These are phyloP conservation scores for Metarhizium guizhouense DNA, from an alignment of 2,329 filamentous ascomycete species.

Conservation along the genomic window DNA sequence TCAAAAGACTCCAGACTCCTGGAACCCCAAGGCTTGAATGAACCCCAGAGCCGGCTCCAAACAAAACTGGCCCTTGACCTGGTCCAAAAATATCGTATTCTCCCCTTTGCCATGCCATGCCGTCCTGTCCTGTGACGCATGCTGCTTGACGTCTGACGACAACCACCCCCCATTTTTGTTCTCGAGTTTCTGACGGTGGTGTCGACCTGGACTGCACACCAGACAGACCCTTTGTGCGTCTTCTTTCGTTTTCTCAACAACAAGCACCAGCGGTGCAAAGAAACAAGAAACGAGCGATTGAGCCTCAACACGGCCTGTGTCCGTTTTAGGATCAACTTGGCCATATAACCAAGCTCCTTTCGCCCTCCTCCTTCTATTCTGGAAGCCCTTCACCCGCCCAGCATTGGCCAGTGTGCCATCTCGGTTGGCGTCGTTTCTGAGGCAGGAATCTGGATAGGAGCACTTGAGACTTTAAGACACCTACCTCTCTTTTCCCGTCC, in stretches of 20 bases:
- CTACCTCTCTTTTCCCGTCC: neutral
- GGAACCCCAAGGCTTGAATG: too few species aligned
- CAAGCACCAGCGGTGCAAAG: neutral
- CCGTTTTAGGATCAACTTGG: neutral
- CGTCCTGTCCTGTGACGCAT: neutral
- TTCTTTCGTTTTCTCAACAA: neutral
- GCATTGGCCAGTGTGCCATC: neutral
- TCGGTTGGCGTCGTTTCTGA: neutral
- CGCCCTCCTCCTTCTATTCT: neutral
- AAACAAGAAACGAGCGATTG: neutral
- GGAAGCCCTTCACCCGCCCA: neutral
- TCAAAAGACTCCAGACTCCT: too few species aligned
- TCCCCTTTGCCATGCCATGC: constrained; percentile 3
- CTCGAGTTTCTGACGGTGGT: neutral
- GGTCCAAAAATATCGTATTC: constrained; percentile 3
- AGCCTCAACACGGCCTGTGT: neutral
- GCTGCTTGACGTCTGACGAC: neutral
- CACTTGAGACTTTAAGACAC: neutral
- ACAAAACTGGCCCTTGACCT: neutral
- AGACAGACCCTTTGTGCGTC: neutral
- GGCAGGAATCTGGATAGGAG: neutral
- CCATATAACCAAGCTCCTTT: neutral
- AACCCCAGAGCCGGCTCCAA: neutral
- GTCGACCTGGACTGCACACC: neutral
- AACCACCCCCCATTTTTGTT: neutral